Conservation (phyloP, 495 filamentous ascomycete species). For the Penicillium antarcticum region DNA sequence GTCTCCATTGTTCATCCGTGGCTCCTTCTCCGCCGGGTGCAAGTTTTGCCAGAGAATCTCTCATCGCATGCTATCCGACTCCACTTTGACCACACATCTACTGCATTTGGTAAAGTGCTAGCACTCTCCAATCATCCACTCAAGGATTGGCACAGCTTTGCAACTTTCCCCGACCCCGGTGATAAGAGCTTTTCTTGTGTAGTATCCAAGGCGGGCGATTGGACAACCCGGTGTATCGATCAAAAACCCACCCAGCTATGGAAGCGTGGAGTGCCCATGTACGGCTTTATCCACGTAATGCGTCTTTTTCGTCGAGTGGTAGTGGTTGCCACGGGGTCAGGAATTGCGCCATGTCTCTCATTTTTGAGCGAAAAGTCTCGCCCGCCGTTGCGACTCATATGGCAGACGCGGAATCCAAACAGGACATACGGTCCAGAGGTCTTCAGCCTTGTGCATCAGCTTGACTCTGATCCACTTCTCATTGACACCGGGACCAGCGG, state of each 20-base stretch:
- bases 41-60: constrained; percentile 59
- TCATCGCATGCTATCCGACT: constrained; percentile 70
- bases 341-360: constrained; percentile 63
- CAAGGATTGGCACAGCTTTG: constrained; percentile 79
- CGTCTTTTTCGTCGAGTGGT: constrained; percentile 65
- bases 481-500: constrained; percentile 50
- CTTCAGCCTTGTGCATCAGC: constrained; percentile 42
- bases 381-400: constrained; percentile 53
- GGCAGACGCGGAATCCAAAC: constrained; percentile 53
- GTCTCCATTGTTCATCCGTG: constrained; percentile 41
- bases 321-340: constrained; percentile 78
- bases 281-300: constrained; percentile 70
- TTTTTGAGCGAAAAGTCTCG: constrained; percentile 48
- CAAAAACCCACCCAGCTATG: constrained; percentile 50
- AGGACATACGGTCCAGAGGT: constrained; percentile 53
- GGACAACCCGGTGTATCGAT: constrained; percentile 64
- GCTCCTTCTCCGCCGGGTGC: constrained; percentile 44
- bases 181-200: constrained; percentile 58
- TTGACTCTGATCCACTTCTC: constrained; percentile 53
- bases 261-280: constrained; percentile 51
- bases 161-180: constrained; percentile 57
- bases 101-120: constrained; percentile 42
- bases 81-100: constrained; percentile 59
- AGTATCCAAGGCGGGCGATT: constrained; percentile 79
- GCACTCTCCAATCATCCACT: constrained; percentile 53